Conservation (phyloP, 208 protist species). For the Naegleria lovaniensis region DNA sequence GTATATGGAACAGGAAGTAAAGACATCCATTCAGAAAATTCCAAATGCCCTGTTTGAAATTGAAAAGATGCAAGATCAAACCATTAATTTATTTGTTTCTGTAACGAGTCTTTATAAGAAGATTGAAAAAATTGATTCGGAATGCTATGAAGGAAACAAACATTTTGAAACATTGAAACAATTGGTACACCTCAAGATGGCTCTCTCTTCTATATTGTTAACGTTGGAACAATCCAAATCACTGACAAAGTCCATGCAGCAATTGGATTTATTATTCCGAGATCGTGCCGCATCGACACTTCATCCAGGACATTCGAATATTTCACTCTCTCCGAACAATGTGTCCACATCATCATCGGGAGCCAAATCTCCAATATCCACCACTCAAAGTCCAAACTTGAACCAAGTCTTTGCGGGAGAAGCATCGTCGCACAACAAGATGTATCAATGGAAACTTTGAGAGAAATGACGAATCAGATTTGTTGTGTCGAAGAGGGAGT, state of each 20-base stretch:
- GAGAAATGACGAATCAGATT: neutral
- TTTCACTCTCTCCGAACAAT: too few relatives aligned
- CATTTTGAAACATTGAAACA: slow-evolving; percentile 9
- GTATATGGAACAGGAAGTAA: neutral
- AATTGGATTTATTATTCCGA: slow-evolving; percentile 18
- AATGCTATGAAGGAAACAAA: neutral
- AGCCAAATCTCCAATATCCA: neutral
- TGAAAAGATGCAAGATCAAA: neutral
- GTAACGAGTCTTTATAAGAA: neutral
- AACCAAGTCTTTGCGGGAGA: neutral
- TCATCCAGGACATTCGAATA: neutral
- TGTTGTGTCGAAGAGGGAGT: neutral
- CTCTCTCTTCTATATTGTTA: neutral
- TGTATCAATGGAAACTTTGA: neutral
- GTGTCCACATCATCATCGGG: neutral
- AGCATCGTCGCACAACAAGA: neutral
- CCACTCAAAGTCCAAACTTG: neutral
- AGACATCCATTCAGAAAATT: neutral
- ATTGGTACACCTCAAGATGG: neutral
- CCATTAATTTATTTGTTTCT: neutral
- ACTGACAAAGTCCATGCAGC: neutral
- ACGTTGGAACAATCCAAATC: neutral
- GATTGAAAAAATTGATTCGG: neutral
- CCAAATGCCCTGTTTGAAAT: slow-evolving; percentile 9
- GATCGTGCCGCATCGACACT: neutral